Percentiles rank a stretch among this genome's conserved stretches.
These are phyloP conservation scores for Austroboletus eburneus DNA, from an alignment of 768 basidiomycete species.

Conservation along the genomic window DNA sequence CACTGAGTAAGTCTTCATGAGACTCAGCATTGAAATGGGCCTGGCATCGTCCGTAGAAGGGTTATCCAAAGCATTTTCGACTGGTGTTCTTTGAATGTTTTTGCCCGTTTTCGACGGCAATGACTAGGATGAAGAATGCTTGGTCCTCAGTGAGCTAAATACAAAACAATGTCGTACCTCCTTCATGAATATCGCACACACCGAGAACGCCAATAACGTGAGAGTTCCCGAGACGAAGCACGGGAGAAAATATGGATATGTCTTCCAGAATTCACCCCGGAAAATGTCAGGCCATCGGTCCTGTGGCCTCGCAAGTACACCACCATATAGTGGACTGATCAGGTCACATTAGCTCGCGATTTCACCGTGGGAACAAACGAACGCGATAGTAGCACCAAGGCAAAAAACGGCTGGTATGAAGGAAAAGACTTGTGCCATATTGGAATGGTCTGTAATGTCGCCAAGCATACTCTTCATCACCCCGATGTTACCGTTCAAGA, in stretches of 20 bases:
- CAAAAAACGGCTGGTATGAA: conserved; percentile 27
- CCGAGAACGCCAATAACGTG: conserved; percentile 10
- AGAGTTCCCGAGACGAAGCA: conserved; percentile 22
- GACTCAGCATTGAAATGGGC: conserved; percentile 28
- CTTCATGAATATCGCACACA: conserved; percentile 24
- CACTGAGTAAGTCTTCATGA: conserved; percentile 30
- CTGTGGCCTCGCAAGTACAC: conserved; percentile 50
- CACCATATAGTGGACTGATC: conserved; percentile 54
- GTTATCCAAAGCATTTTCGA: background rate
- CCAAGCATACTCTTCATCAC: conserved; percentile 72
- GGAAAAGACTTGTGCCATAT: conserved; percentile 34
- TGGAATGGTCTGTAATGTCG: conserved; percentile 47
- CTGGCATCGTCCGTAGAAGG: background rate
- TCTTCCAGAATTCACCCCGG: conserved; percentile 34
- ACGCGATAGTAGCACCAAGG: conserved; percentile 31
- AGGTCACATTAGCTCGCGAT: background rate
- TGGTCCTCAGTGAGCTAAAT: background rate
- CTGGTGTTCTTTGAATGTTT: background rate
- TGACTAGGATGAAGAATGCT: conserved; percentile 16
- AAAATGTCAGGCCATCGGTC: conserved; percentile 52
- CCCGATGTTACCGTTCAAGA: conserved; percentile 39
- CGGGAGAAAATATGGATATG: conserved; percentile 38
- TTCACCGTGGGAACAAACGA: too few species aligned
- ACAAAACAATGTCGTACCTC: conserved; percentile 22
- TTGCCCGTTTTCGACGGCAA: conserved; percentile 15